A percentile compares a stretch with the other conserved stretches of the same genome.
Conservation (phyloP, 2,329 filamentous ascomycete species). For the Acephala macrosclerotiorum region DNA sequence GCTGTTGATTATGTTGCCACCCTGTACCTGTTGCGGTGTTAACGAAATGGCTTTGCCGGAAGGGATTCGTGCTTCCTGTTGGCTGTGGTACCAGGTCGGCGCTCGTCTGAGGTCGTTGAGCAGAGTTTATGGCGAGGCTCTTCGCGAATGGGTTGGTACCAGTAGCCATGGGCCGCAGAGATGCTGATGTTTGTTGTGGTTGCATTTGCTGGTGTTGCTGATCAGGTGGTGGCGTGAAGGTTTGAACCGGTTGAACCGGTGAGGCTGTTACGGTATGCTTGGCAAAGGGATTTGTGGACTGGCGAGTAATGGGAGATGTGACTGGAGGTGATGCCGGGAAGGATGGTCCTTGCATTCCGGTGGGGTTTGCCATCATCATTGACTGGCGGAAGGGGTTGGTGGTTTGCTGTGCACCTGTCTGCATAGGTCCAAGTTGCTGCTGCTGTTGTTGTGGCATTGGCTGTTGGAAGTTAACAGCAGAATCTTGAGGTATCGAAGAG, state of each 20-base stretch:
- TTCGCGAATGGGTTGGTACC: slow-evolving; percentile 78
- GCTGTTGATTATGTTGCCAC: slow-evolving; percentile 82
- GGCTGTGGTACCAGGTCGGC: slow-evolving; percentile 72
- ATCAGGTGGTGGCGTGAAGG: slow-evolving; percentile 44
- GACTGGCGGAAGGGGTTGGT: slow-evolving; percentile 97
- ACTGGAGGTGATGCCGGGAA: slow-evolving; percentile 52
- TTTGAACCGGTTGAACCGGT: slow-evolving; percentile 46
- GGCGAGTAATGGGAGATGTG: slow-evolving; percentile 58
- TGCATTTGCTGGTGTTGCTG: slow-evolving; percentile 48
- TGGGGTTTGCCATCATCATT: slow-evolving; percentile 70
- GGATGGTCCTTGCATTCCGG: slow-evolving; percentile 53
- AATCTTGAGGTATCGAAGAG: slow-evolving; percentile 65
- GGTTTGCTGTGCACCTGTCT: slow-evolving; percentile 61
- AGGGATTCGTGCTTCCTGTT: slow-evolving; percentile 92
- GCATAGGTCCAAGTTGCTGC: slow-evolving; percentile 51
- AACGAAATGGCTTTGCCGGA: slow-evolving; percentile 88
- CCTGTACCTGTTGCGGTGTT: slow-evolving; percentile 88
- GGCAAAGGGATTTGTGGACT: slow-evolving; percentile 89
- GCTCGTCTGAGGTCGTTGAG: slow-evolving; percentile 42
- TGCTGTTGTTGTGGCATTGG: slow-evolving; percentile 37
- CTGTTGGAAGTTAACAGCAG: slow-evolving; percentile 57
- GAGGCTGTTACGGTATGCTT: slow-evolving; percentile 53
- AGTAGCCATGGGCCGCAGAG: slow-evolving; percentile 64
- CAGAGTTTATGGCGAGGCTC: slow-evolving; percentile 43
- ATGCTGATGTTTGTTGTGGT: slow-evolving; percentile 53